phyloP scores from a whole-genome alignment of 495 filamentous ascomycete genomes.

The Penicillium ucsense region DNA sequence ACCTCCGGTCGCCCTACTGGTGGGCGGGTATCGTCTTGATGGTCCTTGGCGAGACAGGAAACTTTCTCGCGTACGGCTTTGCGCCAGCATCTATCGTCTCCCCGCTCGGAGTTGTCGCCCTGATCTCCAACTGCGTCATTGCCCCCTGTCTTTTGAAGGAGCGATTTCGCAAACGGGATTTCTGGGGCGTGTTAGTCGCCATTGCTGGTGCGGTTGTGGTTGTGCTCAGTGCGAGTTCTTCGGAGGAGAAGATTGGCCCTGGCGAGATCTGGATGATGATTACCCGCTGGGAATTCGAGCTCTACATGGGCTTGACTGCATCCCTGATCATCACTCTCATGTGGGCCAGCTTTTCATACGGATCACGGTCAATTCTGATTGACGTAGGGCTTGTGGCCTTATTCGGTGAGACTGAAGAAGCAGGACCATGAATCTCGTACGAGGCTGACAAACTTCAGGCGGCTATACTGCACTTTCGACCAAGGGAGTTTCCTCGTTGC shows the following conservation, averaged over 20 bases:
- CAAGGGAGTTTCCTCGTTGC: slow-evolving; percentile 89
- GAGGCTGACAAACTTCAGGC: slow-evolving; percentile 42
- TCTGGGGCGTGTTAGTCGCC: slow-evolving; percentile 77
- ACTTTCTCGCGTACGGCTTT: slow-evolving; percentile 96
- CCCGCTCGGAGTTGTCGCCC: slow-evolving; percentile 84
- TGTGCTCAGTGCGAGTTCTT: slow-evolving; percentile 81
- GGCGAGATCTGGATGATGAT: slow-evolving; percentile 86
- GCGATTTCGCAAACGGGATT: slow-evolving; percentile 72
- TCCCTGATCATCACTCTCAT: slow-evolving; percentile 64
- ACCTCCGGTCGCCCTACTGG: slow-evolving; percentile 89
- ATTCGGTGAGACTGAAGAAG: slow-evolving; percentile 57
- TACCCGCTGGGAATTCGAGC: slow-evolving; percentile 79
- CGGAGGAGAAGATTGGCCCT: slow-evolving; percentile 84
- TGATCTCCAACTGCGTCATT: slow-evolving; percentile 94
- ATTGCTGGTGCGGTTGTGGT: slow-evolving; percentile 85
- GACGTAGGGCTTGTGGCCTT: slow-evolving; percentile 88
- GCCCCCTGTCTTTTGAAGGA: slow-evolving; percentile 90
- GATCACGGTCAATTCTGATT: slow-evolving; percentile 75
- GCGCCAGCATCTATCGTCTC: slow-evolving; percentile 98
- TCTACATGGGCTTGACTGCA: slow-evolving; percentile 72
- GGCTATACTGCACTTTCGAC: slow-evolving; percentile 94
- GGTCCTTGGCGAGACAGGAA: slow-evolving; percentile 86
- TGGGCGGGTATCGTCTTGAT: slow-evolving; percentile 89
- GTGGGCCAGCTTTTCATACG: slow-evolving; percentile 74
- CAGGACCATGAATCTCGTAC: background rate